phyloP scores from a whole-genome alignment of 768 basidiomycete genomes.

The Mycena polygramma region DNA sequence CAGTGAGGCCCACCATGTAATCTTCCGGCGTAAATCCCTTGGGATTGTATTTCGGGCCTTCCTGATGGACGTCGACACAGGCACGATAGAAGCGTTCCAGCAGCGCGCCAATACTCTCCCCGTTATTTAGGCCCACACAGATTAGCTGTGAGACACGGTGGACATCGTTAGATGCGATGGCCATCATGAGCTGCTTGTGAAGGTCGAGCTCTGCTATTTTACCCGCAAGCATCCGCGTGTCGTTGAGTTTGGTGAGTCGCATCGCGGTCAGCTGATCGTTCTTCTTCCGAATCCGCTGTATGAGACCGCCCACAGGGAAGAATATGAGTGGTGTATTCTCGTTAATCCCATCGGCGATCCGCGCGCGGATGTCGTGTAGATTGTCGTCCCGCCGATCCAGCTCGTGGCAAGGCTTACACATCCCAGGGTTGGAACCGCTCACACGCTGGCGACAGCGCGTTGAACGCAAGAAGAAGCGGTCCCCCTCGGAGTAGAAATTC shows the following conservation, averaged over 20 bases:
- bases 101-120: conserved; percentile 17
- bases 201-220: conserved; percentile 18
- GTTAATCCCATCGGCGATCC: conserved; percentile 23
- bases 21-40: conserved; percentile 37
- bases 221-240: conserved; percentile 9
- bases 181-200: conserved; percentile 36
- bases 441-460: neutral
- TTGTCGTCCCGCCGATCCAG: conserved; percentile 3
- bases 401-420: neutral
- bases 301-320: conserved; percentile 30
- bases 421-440: neutral
- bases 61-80: conserved; percentile 5
- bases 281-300: conserved; percentile 5
- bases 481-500: neutral
- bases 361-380: conserved; percentile 22
- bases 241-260: conserved; percentile 27
- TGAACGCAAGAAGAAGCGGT: neutral
- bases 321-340: conserved; percentile 21
- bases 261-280: conserved; percentile 17
- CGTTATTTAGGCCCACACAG: neutral
- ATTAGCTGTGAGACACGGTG: conserved; percentile 33
- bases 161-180: conserved; percentile 31
- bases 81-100: conserved; percentile 27
- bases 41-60: conserved; percentile 35
- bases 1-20: conserved; percentile 29